These are phyloP conservation scores for Fagopyrum tataricum DNA, from an alignment of 148 eudicot species.

Conservation along the genomic window DNA sequence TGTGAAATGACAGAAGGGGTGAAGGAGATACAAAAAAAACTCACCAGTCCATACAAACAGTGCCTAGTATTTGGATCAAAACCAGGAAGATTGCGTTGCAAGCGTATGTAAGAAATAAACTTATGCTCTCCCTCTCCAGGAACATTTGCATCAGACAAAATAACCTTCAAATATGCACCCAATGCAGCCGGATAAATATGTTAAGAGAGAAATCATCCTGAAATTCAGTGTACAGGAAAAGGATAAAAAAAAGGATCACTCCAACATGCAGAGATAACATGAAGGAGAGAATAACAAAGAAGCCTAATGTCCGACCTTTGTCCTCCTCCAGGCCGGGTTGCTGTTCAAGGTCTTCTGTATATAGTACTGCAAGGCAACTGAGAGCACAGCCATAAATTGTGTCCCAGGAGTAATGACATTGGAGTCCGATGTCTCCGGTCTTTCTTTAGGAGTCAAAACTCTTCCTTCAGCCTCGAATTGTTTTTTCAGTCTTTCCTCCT, in stretches of 20 bases:
- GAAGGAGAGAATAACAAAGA: constrained; percentile 15
- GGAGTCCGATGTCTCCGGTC: constrained; percentile 84
- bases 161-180: constrained; percentile 86
- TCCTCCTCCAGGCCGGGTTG: constrained; percentile 71
- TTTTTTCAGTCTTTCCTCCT: constrained; percentile 59
- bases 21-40: constrained; percentile 17
- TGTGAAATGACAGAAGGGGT: not conserved
- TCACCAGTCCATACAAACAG: constrained; percentile 93
- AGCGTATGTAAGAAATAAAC: constrained; percentile 88
- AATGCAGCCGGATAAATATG: constrained; percentile 18
- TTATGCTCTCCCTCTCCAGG: constrained; percentile 99
- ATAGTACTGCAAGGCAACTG: constrained; percentile 87
- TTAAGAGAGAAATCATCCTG: constrained; percentile 32
- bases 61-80: constrained; percentile 94
- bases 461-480: constrained; percentile 79
- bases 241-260: constrained; percentile 41
- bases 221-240: constrained; percentile 28
- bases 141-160: constrained; percentile 95
- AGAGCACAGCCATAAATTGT: constrained; percentile 82
- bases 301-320: constrained; percentile 51
- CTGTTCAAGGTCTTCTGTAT: constrained; percentile 69
- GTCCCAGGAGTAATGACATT: constrained; percentile 99
- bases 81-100: constrained; percentile 84
- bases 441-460: constrained; percentile 45
- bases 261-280: constrained; percentile 33